These are phyloP conservation scores for Gyrodon lividus DNA, from an alignment of 768 basidiomycete species.

Conservation along the genomic window DNA sequence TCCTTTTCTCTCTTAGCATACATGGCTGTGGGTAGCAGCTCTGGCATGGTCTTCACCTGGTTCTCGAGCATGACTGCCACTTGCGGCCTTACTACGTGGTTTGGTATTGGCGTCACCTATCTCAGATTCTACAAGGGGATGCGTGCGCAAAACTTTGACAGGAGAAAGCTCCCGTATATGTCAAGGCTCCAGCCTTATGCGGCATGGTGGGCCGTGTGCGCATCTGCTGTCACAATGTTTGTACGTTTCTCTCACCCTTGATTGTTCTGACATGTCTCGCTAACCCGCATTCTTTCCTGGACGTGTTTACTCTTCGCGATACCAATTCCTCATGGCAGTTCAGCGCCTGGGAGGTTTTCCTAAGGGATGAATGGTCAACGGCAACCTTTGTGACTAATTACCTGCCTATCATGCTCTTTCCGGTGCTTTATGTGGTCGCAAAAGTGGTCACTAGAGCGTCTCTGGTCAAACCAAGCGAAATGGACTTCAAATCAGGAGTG, in stretches of 20 bases:
- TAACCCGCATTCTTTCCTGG: neutral
- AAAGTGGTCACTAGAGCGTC: conserved; percentile 14
- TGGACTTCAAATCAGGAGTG: conserved; percentile 17
- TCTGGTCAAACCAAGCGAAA: conserved; percentile 15
- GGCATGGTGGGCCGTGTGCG: conserved; percentile 35
- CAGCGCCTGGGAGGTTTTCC: conserved; percentile 37
- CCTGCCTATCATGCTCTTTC: conserved; percentile 41
- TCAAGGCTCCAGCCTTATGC: conserved; percentile 41
- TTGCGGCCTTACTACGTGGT: conserved; percentile 41
- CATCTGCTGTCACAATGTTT: conserved; percentile 28
- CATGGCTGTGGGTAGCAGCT: conserved; percentile 36
- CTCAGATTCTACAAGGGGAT: conserved; percentile 46
- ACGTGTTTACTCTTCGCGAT: neutral
- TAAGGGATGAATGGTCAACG: conserved; percentile 34
- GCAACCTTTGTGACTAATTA: conserved; percentile 40
- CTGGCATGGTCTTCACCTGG: conserved; percentile 42
- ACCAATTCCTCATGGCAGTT: conserved; percentile 22
- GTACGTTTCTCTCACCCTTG: conserved; percentile 24
- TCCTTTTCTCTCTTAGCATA: conserved; percentile 36
- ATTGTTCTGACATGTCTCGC: neutral
- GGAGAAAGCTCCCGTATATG: conserved; percentile 43
- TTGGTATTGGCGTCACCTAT: conserved; percentile 43
- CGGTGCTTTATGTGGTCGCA: conserved; percentile 38
- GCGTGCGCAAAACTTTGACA: conserved; percentile 46
- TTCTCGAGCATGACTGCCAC: conserved; percentile 33